A percentile compares a stretch with the other conserved stretches of the same genome.
Evolutionary conservation across 768 basidiomycete species (phyloP).

Genomic region (Tricholoma terreum): DNA sequence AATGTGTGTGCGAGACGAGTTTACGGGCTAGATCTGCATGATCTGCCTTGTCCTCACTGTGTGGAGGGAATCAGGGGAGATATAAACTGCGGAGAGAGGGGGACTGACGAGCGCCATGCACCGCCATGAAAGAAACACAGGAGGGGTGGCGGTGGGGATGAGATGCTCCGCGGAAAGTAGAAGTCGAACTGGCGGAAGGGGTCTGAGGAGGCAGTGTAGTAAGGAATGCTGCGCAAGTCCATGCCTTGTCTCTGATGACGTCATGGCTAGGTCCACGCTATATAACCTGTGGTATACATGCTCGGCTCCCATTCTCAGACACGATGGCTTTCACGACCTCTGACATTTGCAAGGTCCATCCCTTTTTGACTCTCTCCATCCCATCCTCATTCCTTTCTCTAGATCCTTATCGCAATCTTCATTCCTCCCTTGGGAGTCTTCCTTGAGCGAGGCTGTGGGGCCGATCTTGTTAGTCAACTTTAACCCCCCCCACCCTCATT

Average conservation of each 20-base stretch:
- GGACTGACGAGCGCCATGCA: constrained; percentile 73
- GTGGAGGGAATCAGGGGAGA: constrained; percentile 4
- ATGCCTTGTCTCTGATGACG: no score
- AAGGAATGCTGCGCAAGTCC: constrained; percentile 37
- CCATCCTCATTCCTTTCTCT: not conserved
- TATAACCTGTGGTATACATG: no score
- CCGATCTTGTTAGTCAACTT: constrained; percentile 45
- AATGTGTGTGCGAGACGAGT: constrained; percentile 48
- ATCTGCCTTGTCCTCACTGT: constrained; percentile 71
- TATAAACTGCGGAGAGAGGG: constrained; percentile 1
- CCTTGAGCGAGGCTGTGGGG: constrained; percentile 79
- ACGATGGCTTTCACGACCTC: constrained; percentile 69
- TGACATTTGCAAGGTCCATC: constrained; percentile 83
- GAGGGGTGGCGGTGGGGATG: constrained; percentile 17
- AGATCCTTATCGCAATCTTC: constrained; percentile 63
- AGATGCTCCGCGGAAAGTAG: constrained; percentile 33
- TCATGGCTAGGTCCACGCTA: constrained; percentile 8
- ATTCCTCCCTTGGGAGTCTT: constrained; percentile 86
- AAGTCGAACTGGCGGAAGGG: constrained; percentile 52
- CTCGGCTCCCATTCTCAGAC: constrained; percentile 6
- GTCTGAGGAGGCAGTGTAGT: constrained; percentile 29
- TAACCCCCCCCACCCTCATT: constrained; percentile 6
- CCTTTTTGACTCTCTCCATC: constrained; percentile 14
- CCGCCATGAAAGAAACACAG: constrained; percentile 80
- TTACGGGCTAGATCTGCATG: constrained; percentile 51